Evolutionary conservation across 495 filamentous ascomycete species (phyloP).

Genomic region (Choiromyces venosus): DNA sequence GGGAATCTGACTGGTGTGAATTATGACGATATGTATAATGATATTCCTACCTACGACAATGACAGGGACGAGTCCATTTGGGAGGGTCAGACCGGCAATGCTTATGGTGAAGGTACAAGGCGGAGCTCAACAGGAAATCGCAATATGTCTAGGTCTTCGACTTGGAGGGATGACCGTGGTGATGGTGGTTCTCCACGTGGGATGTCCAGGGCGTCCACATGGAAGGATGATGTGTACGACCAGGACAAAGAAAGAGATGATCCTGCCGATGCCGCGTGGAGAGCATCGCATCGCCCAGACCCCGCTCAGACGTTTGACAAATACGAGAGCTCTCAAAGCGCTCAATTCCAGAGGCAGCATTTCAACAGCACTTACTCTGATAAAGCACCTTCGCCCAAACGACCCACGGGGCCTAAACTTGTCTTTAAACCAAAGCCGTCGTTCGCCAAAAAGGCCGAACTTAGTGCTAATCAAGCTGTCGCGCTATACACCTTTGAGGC

Average conservation of each 20-base stretch:
- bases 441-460: conserved; percentile 54
- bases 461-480: conserved; percentile 78
- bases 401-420: conserved; percentile 84
- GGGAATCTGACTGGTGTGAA: conserved; percentile 36
- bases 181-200: neutral
- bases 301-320: conserved; percentile 49
- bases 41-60: conserved; percentile 86
- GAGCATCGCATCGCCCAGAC: conserved; percentile 32
- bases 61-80: conserved; percentile 86
- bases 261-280: conserved; percentile 25
- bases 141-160: conserved; percentile 24
- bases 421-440: conserved; percentile 54
- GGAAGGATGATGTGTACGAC: conserved; percentile 87
- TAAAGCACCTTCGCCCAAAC: conserved; percentile 51
- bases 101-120: conserved; percentile 67
- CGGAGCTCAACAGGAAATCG: conserved; percentile 53
- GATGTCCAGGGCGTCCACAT: conserved; percentile 50
- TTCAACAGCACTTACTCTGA: conserved; percentile 43
- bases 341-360: conserved; percentile 36
- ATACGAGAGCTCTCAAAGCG: conserved; percentile 24
- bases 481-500: conserved; percentile 90
- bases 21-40: conserved; percentile 81
- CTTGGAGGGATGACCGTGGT: conserved; percentile 5
- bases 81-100: conserved; percentile 71
- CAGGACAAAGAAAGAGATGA: conserved; percentile 40